Evolutionary conservation across 805 yeast genomes (phyloP).

Genomic region (Nakazawaea populi): DNA sequence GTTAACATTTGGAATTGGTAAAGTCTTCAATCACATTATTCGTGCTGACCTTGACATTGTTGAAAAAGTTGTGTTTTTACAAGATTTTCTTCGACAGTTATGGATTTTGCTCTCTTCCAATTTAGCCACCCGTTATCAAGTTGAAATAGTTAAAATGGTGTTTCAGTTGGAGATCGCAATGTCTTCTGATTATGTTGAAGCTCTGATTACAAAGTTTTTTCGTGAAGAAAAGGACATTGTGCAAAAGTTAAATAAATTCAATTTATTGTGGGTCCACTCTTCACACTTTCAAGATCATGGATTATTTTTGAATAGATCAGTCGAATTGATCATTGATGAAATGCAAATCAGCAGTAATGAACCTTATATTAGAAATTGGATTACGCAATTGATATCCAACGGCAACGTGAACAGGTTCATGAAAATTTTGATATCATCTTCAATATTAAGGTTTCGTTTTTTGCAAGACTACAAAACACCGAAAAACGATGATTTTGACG

Average conservation of each 20-base stretch:
- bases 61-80: constrained; percentile 33
- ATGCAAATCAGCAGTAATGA: constrained; percentile 27
- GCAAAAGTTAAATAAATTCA: constrained; percentile 47
- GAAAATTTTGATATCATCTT: constrained; percentile 48
- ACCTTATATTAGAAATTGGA: constrained; percentile 30
- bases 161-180: constrained; percentile 54
- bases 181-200: constrained; percentile 57
- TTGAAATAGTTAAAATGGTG: constrained; percentile 62
- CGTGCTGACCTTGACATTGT: constrained; percentile 13
- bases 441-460: constrained; percentile 36
- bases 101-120: constrained; percentile 42
- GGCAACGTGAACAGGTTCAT: constrained; percentile 61
- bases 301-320: constrained; percentile 41
- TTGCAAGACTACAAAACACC: constrained; percentile 18
- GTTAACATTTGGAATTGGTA: constrained; percentile 37
- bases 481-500: constrained; percentile 46
- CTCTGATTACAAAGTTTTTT: constrained; percentile 58
- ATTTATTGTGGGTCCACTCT: constrained; percentile 72
- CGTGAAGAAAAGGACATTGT: constrained; percentile 31
- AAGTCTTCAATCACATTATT: constrained; percentile 31
- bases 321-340: constrained; percentile 65
- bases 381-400: constrained; percentile 33
- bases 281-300: constrained; percentile 34
- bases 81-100: constrained; percentile 36
- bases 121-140: constrained; percentile 51